Evolutionary conservation across 2,329 filamentous ascomycete species (phyloP).

Genomic region (Hymenoscyphus infarciens): DNA sequence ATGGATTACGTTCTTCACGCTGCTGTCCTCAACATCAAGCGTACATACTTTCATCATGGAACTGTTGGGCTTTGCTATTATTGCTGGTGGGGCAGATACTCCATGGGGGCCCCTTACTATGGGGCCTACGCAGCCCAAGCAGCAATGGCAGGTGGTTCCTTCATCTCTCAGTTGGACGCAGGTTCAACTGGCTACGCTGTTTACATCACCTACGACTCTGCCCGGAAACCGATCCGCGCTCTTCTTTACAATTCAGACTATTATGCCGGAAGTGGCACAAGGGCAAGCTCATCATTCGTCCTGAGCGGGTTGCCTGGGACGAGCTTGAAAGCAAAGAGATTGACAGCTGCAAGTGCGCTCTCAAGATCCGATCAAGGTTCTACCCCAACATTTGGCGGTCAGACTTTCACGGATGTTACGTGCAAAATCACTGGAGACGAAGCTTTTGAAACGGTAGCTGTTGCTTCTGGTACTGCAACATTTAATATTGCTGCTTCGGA

Average conservation of each 20-base stretch:
- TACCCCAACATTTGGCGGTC: constrained; percentile 44
- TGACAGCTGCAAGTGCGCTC: constrained; percentile 41
- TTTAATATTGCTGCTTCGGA: constrained; percentile 45
- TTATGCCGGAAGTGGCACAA: constrained; percentile 24
- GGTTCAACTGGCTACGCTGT: constrained; percentile 23
- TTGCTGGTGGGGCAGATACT: constrained; percentile 31
- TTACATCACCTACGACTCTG: constrained; percentile 27
- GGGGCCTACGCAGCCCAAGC: constrained; percentile 29
- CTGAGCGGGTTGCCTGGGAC: constrained; percentile 20
- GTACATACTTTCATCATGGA: constrained; percentile 32
- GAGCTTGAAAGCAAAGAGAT: constrained; percentile 26
- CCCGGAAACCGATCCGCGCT: constrained; percentile 16
- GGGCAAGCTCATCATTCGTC: constrained; percentile 24
- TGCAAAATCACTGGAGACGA: constrained; percentile 43
- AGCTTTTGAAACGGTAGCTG: constrained; percentile 37
- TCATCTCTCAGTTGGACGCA: constrained; percentile 25
- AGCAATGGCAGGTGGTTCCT: constrained; percentile 27
- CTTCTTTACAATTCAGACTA: constrained; percentile 32
- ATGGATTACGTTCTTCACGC: constrained; percentile 30
- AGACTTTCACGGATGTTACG: constrained; percentile 44
- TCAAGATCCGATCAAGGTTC: constrained; percentile 44
- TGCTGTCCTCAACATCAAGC: constrained; percentile 22
- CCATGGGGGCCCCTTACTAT: constrained; percentile 31
- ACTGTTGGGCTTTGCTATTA: constrained; percentile 35
- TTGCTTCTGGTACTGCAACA: constrained; percentile 38